Conservation (phyloP, 2,329 filamentous ascomycete genomes). For the Neonectria coccinea region DNA sequence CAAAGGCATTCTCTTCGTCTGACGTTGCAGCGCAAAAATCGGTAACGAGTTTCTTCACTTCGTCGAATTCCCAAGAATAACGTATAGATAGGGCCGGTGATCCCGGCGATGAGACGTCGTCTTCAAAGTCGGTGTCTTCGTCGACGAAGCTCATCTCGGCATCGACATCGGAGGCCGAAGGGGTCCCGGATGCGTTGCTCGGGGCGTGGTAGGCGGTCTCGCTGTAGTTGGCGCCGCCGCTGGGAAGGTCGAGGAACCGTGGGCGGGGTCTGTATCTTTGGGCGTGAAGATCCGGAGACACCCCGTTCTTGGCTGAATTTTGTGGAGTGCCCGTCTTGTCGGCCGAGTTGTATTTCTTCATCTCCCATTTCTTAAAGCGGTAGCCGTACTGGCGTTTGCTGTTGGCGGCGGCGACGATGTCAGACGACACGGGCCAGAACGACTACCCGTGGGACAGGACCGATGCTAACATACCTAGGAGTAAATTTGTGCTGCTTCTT, state of each 20-base stretch:
- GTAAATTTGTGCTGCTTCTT: constrained; percentile 29
- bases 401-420: background rate
- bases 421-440: background rate
- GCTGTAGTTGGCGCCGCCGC: too few relatives aligned
- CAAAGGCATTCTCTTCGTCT: constrained; percentile 42
- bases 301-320: background rate
- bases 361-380: constrained; percentile 44
- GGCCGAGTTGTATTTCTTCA: constrained; percentile 43
- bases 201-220: background rate
- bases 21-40: constrained; percentile 44
- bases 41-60: constrained; percentile 40
- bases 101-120: background rate
- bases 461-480: constrained; percentile 34
- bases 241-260: constrained; percentile 11
- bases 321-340: constrained; percentile 32
- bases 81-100: background rate
- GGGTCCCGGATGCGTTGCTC: constrained; percentile 12
- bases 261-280: background rate
- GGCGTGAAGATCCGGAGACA: background rate
- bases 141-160: constrained; percentile 2
- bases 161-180: constrained; percentile 4
- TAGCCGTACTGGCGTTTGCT: constrained; percentile 50
- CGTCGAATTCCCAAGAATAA: constrained; percentile 32
- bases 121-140: constrained; percentile 19
- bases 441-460: too few relatives aligned